Evolutionary conservation across 2,329 filamentous ascomycete species (phyloP), one percentile per base, ranked within the genome.

Genomic region (Furcasterigmium sp.): DNA sequence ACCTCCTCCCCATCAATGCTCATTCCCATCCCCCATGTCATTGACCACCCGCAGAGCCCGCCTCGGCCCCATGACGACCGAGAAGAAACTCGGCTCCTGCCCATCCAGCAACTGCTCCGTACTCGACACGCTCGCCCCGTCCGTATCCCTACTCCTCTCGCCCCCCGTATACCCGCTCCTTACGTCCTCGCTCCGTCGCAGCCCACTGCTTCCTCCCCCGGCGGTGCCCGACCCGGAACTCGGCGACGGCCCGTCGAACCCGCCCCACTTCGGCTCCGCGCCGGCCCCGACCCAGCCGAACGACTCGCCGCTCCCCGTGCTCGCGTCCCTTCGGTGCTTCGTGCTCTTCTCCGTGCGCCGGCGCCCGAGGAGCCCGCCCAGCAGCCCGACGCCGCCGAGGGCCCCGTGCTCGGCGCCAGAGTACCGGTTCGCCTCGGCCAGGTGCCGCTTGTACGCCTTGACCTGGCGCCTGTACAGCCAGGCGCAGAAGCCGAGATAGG

Each of bases 391-490:
- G 47, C 52, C 38, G 55, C 59, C 51, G 52, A 63, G 55, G 44
- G 61, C 64, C 35, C 65, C 69, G 17, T 65, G 63, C n/a, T 65
- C 67, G 15, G 67, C 64, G 17, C 65, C 60, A 2, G 67, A 64
- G 40, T 78, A 76, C 4, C 75, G 71, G 54, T 87, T 83, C 2
- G 76, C 69, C 54, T 84, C 76, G 2, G 80, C 78, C 25, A 86
- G 75, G 56, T 89, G 85, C 26, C 75, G 69, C 61, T 84, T 82
- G 69, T 88, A 90, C 9, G 85, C 75, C 23, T 68, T 62, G 14
- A 89, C 75, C 59, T 86, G 84, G 39, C 82, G 81, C 21, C 84
- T 75, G 67, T 89, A 89, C 8, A 90, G 67, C 78, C 82, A 88
- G 15, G 78, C 75, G 62, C 82, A 86, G 68, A 85, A 87, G 37